phyloP scores from a whole-genome alignment of 257 asterid genomes.

The Scutellaria baicalensis region DNA sequence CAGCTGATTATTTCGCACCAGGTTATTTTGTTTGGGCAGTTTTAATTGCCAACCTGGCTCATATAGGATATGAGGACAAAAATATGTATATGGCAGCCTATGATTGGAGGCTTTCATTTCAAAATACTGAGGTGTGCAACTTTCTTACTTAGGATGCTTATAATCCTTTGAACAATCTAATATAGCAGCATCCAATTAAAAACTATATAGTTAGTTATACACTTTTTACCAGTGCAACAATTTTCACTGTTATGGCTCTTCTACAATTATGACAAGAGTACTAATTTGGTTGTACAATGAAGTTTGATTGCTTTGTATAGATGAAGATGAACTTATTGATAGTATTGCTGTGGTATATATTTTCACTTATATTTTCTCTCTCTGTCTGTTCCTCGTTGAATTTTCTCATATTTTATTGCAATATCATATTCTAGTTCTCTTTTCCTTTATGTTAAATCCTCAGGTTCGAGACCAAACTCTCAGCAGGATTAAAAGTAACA shows the following conservation, averaged over 20 bases:
- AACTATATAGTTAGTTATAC: neutral
- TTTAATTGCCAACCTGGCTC: slow-evolving; percentile 77
- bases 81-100: slow-evolving; percentile 87
- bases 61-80: slow-evolving; percentile 82
- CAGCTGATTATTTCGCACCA: slow-evolving; percentile 83
- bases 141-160: slow-evolving; percentile 7
- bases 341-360: neutral
- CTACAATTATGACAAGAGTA: neutral
- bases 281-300: neutral
- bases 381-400: neutral
- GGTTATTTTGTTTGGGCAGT: slow-evolving; percentile 92
- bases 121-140: slow-evolving; percentile 68
- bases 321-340: neutral
- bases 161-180: slow-evolving; percentile 4
- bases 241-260: neutral
- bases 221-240: neutral
- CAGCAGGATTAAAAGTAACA: slow-evolving; percentile 72
- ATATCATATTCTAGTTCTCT: neutral
- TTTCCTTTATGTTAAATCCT: slow-evolving; percentile 10
- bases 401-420: neutral
- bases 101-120: slow-evolving; percentile 86
- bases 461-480: slow-evolving; percentile 81
- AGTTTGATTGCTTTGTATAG: neutral
- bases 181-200: neutral
- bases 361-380: neutral